phyloP scores from a whole-genome alignment of 2,329 filamentous ascomycete species.

The Lasiodiplodia sp. region DNA sequence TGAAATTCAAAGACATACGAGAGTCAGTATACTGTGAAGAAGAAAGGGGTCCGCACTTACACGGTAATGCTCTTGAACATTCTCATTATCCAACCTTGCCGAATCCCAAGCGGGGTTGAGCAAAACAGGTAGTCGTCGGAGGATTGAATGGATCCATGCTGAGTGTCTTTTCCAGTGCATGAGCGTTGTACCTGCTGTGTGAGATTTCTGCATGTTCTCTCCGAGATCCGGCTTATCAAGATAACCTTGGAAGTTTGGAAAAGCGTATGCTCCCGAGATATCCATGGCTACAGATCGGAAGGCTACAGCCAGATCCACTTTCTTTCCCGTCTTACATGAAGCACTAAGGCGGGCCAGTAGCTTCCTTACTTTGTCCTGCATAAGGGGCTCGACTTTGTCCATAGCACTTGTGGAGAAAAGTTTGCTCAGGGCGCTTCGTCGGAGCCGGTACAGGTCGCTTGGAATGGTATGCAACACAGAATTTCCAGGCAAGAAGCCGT shows the following conservation, averaged over 20 bases:
- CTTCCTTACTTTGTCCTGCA: constrained; percentile 31
- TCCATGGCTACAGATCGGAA: constrained; percentile 9
- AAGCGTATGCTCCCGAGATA: background rate
- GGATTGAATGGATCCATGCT: background rate
- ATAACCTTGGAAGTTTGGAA: background rate
- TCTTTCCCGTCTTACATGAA: background rate
- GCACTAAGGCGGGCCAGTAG: constrained; percentile 28
- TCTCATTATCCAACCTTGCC: background rate
- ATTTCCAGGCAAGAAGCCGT: background rate
- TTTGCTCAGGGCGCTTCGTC: constrained; percentile 28
- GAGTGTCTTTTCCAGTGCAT: constrained; percentile 1
- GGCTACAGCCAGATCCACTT: background rate
- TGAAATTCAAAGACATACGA: background rate
- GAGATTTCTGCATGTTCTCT: background rate
- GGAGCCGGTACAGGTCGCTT: constrained; percentile 35
- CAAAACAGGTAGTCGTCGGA: background rate
- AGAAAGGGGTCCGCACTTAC: background rate
- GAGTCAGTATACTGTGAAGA: no score
- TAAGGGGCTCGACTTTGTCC: constrained; percentile 17
- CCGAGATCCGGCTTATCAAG: constrained; percentile 11
- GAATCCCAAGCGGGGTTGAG: background rate
- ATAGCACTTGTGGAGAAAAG: constrained; percentile 32
- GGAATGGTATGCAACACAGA: constrained; percentile 9
- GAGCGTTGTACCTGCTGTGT: background rate
- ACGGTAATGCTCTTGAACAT: background rate